Evolutionary conservation across 352 stramenopile species (phyloP).

Genomic region (Globisporangium alternatum): DNA sequence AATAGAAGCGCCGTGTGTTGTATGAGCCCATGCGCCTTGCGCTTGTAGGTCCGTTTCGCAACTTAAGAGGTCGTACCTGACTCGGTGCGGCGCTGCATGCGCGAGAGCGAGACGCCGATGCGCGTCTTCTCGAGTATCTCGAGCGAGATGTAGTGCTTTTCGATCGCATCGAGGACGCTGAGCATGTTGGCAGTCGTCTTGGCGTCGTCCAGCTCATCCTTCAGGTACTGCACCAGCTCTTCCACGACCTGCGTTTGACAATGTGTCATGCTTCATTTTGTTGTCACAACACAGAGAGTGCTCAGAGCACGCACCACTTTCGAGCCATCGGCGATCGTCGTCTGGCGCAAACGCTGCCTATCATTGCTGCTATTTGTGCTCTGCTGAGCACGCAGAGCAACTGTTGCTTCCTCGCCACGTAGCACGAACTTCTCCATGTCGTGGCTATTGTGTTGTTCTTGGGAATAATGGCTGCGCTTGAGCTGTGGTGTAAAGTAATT

Average conservation of each 20-base stretch:
- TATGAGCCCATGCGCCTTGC: not conserved
- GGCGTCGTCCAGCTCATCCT: slow-evolving; percentile 63
- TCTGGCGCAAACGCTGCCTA: slow-evolving; percentile 48
- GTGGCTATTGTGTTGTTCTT: not conserved
- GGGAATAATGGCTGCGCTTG: not conserved
- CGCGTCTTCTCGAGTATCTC: slow-evolving; percentile 80
- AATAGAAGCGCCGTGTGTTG: not conserved
- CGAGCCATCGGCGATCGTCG: slow-evolving; percentile 56
- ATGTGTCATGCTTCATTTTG: not conserved
- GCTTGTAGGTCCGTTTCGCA: not conserved
- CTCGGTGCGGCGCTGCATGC: slow-evolving; percentile 32
- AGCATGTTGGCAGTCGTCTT: slow-evolving; percentile 46
- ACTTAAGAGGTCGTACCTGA: slow-evolving; percentile 17
- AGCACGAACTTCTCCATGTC: slow-evolving; percentile 66
- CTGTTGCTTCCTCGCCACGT: slow-evolving; percentile 43
- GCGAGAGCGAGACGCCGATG: slow-evolving; percentile 39
- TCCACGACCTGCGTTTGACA: slow-evolving; percentile 32
- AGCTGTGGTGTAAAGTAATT: not conserved
- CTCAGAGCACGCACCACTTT: slow-evolving; percentile 43
- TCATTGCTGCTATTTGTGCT: not conserved
- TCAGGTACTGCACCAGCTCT: slow-evolving; percentile 58
- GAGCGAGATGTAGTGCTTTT: slow-evolving; percentile 69
- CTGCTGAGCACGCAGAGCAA: slow-evolving; percentile 21
- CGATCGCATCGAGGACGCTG: slow-evolving; percentile 46
- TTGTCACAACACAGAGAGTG: not conserved